Base-by-base conservation (phyloP, 495 filamentous ascomycete species). In the Platismatia glauca region DNA sequence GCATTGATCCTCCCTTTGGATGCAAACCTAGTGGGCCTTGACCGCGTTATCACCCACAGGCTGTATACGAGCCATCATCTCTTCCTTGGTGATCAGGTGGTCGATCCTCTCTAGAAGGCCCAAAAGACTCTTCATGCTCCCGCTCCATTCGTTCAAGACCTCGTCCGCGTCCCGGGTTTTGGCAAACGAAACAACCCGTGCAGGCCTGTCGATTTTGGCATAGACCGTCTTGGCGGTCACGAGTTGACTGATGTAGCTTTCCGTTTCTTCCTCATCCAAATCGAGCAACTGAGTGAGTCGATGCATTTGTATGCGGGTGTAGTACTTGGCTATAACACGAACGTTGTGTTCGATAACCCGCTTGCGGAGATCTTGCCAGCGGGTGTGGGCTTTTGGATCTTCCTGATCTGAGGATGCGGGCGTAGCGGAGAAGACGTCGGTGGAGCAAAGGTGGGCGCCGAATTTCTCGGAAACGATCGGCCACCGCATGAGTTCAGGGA, bases 341-440 rank as follows among this genome's bases (percentile, higher is more conserved):
- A 98, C 94, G 69, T 98, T 98, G 77, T 98, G 94, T 78, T 98
- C 94, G 70, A 98, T 98, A 60, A 98, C 94, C 38, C 94, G 90
- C 79, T 95, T 96, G 63, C 94, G 90, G 64, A 98, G 81, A 70
- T 96, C 95, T 72, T 91, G 82, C 90, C 90, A 97, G 72, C 94
- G 81, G 68, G 82, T 81, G 75, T 88, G 75, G 16, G 91, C 87
- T 75, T 95, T 88, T 62, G 85, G 81, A 64, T 96, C 90, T 20
- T 72, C 71, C 46, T 72, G 64, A 55, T 74, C 75, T 39, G 57
- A 41, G 33, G 31, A 48, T 35, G 37, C 31, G 27, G 59, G 16
- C 29, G 59, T 55, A 22, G 77, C 76, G 68, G 85, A 84, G 73
- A 98, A 98, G 66, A 98, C 87, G 71, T 97, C 94, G 31, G 90